Evolutionary conservation across 1,284 basidiomycete species (phyloP), one percentile per base, ranked within the genome.

Genomic region (Anthracocystis panici-leucophaei): DNA sequence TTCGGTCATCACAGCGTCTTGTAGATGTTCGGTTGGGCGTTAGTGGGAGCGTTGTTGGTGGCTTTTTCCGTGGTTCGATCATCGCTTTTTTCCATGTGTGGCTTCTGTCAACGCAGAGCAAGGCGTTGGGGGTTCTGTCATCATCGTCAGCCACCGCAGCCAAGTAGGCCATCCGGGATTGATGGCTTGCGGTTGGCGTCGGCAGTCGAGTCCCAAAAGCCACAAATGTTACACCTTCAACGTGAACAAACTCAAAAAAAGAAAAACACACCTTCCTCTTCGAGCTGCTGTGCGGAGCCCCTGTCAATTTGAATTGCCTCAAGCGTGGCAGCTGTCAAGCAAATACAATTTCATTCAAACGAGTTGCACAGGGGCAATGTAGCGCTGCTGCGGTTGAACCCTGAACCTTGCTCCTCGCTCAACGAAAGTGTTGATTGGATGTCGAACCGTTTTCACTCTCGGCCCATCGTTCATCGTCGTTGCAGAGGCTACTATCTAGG

Each of bases 1-100:
- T 38, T 38, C 35, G 35, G 35, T 38, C 35, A 38, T 38, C 35
- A 38, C 35, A 16, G 35, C 11, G 14, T 5, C 10, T 23, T n/a
- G n/a, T 54, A 54, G 52, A 54, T 29, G 52, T 54, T 42, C 11
- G 44, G 27, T 42, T 44, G 52, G 52, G 52, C 40, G 41, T 42
- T 14, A 8, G 8, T 10, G 35, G 3, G 35, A 38, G 12, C 16
- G 6, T 20, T 44, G 42, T 21, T 44, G n/a, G 35, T 38, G 35
- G 35, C 35, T 38, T 14, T 38, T 38, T 9, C 14, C 12, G 35
- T 38, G 11, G 35, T 38, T 38, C 35, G 35, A 38, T 38, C 35
- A 12, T 38, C 3, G n/a, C 35, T 38, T 38, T 38, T 16, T 33
- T 38, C 14, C 14, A 16, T 38, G 14, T 5, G 35, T 38, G 35